Conservation (phyloP, 331 rosid species). For the Rhamnella rubrinervis region DNA sequence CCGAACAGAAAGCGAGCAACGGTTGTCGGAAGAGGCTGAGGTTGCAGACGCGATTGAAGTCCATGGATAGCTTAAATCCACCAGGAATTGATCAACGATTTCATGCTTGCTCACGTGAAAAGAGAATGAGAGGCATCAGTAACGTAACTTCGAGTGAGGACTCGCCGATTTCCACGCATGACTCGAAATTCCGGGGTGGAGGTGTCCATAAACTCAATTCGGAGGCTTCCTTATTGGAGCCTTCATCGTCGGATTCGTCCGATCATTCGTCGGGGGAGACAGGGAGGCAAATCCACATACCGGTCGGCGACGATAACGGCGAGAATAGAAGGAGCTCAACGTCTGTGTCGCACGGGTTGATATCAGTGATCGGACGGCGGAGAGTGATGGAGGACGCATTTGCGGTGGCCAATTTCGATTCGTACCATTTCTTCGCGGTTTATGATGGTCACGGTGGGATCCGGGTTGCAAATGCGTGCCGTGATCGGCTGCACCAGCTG, state of each 20-base stretch:
- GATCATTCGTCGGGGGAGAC: not conserved
- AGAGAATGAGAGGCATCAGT: conserved; percentile 22
- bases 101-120: not conserved
- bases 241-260: not conserved
- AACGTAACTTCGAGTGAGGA: not conserved
- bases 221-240: no score
- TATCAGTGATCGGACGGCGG: conserved; percentile 59
- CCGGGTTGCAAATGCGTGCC: conserved; percentile 56
- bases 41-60: not conserved
- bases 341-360: conserved; percentile 36
- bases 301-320: not conserved
- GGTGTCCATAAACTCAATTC: no score
- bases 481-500: conserved; percentile 51
- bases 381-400: conserved; percentile 66
- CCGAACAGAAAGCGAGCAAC: not conserved
- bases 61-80: conserved; percentile 21
- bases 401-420: conserved; percentile 12
- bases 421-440: conserved; percentile 46
- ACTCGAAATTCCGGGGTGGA: not conserved
- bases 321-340: not conserved
- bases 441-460: conserved; percentile 67
- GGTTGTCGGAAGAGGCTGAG: not conserved
- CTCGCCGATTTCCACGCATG: not conserved
- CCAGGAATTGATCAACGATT: conserved; percentile 9
- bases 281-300: not conserved